Base-by-base conservation (phyloP, 768 basidiomycete species). In the Kwoniella newhampshirensis region DNA sequence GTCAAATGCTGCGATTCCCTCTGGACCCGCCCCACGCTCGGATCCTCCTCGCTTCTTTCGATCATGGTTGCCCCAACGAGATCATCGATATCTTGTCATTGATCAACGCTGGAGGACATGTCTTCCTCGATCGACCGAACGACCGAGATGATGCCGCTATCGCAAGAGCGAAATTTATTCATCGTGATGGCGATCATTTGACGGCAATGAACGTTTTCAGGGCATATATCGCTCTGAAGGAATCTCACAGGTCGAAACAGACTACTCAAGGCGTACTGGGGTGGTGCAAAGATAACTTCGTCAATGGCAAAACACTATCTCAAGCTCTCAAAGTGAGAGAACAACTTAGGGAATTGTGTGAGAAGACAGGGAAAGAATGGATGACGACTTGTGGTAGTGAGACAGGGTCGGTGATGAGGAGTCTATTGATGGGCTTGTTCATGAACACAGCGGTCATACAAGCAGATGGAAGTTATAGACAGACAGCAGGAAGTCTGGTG, bases 161-260 rank as follows among this genome's bases (percentile, higher is more conserved):
- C 12, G 85, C 85, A 2, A 83, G 90, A 3, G 77, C 80, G 37
- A 88, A 88, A 75, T 97, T 98, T 73, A 80, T 84, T 6, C 89
- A 93, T 77, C 78, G 85, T 0, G 82, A 85, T 28, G 94, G 96
- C 4, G 96, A 99, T 75, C 96, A 99, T 75, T 79, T 93, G 62
- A 93, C 89, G 20, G 81, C 88, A 52, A 82, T 97, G 61, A 93
- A 93, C 65, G 86, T 86, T n/a, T 79, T 93, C 23, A 82, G 84
- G 9, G 84, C 89, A 18, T 97, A 89, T 73, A 82, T 86, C 56
- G 88, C 90, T 36, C 39, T 76, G 3, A 41, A 47, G 39, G 40
- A 49, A 55, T 26, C 45, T 21, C 35, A 40, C 12, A 50, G 59
- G 13, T 54, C 48, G 25, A 59, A 62, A 32, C 17, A 39, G 28